Conservation (phyloP, 2,329 filamentous ascomycete species). For the Fusarium nematophilum region DNA sequence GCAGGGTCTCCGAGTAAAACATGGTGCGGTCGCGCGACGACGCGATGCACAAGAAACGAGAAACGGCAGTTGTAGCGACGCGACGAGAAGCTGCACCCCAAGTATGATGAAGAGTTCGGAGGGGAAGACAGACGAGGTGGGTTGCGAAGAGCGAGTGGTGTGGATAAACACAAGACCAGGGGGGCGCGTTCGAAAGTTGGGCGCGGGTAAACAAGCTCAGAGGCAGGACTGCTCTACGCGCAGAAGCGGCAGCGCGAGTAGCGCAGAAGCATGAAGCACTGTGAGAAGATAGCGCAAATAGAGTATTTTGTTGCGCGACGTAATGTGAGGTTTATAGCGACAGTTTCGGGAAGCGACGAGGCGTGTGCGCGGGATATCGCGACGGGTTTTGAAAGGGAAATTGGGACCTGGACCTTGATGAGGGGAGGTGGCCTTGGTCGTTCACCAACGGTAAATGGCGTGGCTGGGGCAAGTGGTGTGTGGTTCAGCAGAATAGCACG, state of each 20-base stretch:
- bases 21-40: slow-evolving; percentile 64
- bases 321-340: slow-evolving; percentile 37
- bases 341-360: slow-evolving; percentile 37
- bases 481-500: slow-evolving; percentile 13
- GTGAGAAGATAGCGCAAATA: slow-evolving; percentile 37
- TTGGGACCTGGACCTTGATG: slow-evolving; percentile 45
- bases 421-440: slow-evolving; percentile 43
- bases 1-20: slow-evolving; percentile 97
- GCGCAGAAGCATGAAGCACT: slow-evolving; percentile 47
- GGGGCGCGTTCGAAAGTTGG: slow-evolving; percentile 43
- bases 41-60: slow-evolving; percentile 44
- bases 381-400: slow-evolving; percentile 43
- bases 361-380: slow-evolving; percentile 41
- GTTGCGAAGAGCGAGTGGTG: slow-evolving; percentile 37
- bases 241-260: slow-evolving; percentile 42
- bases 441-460: slow-evolving; percentile 51
- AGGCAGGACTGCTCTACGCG: slow-evolving; percentile 48
- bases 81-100: slow-evolving; percentile 17
- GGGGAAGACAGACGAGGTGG: slow-evolving; percentile 20
- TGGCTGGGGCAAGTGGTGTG: slow-evolving; percentile 50
- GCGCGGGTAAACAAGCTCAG: slow-evolving; percentile 49
- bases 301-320: slow-evolving; percentile 40
- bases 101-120: slow-evolving; percentile 22
- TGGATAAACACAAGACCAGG: slow-evolving; percentile 46
- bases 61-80: slow-evolving; percentile 14